Evolutionary conservation across 2,329 filamentous ascomycete species (phyloP), one percentile per base, ranked within the genome.

Genomic region (Aspergillus nomiae): DNA sequence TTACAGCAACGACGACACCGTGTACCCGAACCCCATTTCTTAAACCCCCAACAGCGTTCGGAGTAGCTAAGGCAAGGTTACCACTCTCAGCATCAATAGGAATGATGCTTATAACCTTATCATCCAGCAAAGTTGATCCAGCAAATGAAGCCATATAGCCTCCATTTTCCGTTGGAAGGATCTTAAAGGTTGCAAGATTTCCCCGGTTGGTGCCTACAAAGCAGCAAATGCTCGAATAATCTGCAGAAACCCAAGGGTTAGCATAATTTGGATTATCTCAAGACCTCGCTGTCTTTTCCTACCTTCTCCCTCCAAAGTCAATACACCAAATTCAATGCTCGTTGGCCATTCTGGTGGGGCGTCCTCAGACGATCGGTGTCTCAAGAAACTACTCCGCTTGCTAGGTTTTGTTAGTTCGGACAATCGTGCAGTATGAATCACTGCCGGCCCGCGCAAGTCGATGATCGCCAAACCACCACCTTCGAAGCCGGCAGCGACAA

Each of bases 151-250:
- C 92, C 12, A 86, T 84, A 76, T 96, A 98, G 12, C 88, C 85
- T 5, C 89, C 86, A 59, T 85, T 86, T 11, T 81, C 72, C 16
- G 89, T 85, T 0, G 95, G 95, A 2, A 98, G 81, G 26, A 99
- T 83, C 80, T 97, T 97, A 80, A 98, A 94, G 0, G 94, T 98
- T 8, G 89, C 88, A 21, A 98, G 82, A 70, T 92, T 92, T 46
- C 95, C 95, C 34, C 88, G 78, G 68, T 90, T 94, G 0, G 95
- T 98, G 24, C 95, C 95, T 2, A 96, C 91, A 69, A 98, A 96
- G 68, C 95, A 91, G 63, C 90, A 88, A 61, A 99, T 96, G 72
- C 93, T 97, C 1, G 95, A 98, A 75, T 96, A 99, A 67, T 92
- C 86, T 84, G 60, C 9, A 34, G 21, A 32, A 51, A 32, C 14